Percentiles rank a stretch among this genome's conserved stretches.
Conservation (phyloP, 1,139 yeast genomes). For the Yamadazyma sp. region DNA sequence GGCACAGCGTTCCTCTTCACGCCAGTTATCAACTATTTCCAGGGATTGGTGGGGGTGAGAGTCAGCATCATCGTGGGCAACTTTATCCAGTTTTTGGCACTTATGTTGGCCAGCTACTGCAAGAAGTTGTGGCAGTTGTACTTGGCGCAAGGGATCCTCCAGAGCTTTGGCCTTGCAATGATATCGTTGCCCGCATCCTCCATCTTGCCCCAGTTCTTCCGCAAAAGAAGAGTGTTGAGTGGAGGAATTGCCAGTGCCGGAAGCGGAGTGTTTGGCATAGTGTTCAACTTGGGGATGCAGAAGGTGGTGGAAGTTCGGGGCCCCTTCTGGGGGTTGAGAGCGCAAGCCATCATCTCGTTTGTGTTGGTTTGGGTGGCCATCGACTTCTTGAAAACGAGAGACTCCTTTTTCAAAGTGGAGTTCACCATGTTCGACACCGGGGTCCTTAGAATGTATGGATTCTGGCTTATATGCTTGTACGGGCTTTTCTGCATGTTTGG, state of each 20-base stretch:
- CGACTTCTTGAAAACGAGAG: conserved; percentile 15
- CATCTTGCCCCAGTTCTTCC: conserved; percentile 61
- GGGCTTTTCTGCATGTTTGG: conserved; percentile 37
- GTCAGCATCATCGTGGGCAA: conserved; percentile 33
- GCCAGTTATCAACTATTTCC: conserved; percentile 33
- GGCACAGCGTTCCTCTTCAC: conserved; percentile 15
- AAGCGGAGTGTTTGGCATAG: conserved; percentile 20
- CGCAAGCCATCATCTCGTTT: conserved; percentile 30
- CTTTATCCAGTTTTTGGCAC: conserved; percentile 39
- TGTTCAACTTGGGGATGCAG: conserved; percentile 26
- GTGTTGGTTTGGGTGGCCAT: conserved; percentile 25
- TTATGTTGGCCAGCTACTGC: conserved; percentile 44
- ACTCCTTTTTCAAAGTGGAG: conserved; percentile 14
- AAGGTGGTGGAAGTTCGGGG: conserved; percentile 21
- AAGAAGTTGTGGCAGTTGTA: conserved; percentile 36
- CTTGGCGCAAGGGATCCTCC: conserved; percentile 30
- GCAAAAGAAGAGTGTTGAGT: conserved; percentile 55
- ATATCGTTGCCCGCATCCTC: conserved; percentile 37
- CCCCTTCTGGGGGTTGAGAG: conserved; percentile 45
- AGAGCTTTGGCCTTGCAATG: conserved; percentile 28
- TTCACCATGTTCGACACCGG: conserved; percentile 7
- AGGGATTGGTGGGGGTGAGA: conserved; percentile 31
- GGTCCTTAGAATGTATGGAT: conserved; percentile 21
- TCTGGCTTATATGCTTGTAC: conserved; percentile 26
- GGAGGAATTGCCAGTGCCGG: conserved; percentile 58